A percentile compares a stretch with the other conserved stretches of the same genome.
Conservation (phyloP, 1,284 basidiomycete genomes). For the Rhodotorula mucilaginosa region DNA sequence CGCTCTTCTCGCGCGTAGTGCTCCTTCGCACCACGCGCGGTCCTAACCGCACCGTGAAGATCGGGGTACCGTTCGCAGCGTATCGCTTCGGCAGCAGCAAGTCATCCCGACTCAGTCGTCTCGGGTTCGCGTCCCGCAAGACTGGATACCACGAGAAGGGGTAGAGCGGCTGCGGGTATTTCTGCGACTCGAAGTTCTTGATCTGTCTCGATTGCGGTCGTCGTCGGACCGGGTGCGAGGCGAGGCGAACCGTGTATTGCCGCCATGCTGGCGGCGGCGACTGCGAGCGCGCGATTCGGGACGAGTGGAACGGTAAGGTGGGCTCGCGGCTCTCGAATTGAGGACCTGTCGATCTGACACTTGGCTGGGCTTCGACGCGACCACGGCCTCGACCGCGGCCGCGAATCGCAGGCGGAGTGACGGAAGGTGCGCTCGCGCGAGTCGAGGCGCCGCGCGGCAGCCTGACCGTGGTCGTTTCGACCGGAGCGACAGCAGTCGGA, state of each 20-base stretch:
- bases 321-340: conserved; percentile 26
- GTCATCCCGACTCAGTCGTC: conserved; percentile 67
- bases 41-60: conserved; percentile 43
- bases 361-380: too few relatives aligned
- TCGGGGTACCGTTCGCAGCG: conserved; percentile 40
- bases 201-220: conserved; percentile 12
- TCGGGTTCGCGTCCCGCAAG: conserved; percentile 62
- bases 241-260: conserved; percentile 53
- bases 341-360: neutral
- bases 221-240: conserved; percentile 20
- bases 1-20: neutral
- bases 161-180: conserved; percentile 59
- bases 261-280: conserved; percentile 57
- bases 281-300: conserved; percentile 46
- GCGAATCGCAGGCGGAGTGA: conserved; percentile 1
- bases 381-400: conserved; percentile 2
- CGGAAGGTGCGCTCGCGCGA: conserved; percentile 46
- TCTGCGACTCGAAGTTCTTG: conserved; percentile 39
- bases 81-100: conserved; percentile 59
- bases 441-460: conserved; percentile 14
- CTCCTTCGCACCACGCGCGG: neutral
- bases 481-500: neutral
- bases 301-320: conserved; percentile 46
- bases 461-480: conserved; percentile 23
- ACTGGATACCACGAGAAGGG: conserved; percentile 73